These are phyloP conservation scores for Coemansia sp. DNA, from an alignment of 192 early-diverging fungal genomes.

Conservation along the genomic window DNA sequence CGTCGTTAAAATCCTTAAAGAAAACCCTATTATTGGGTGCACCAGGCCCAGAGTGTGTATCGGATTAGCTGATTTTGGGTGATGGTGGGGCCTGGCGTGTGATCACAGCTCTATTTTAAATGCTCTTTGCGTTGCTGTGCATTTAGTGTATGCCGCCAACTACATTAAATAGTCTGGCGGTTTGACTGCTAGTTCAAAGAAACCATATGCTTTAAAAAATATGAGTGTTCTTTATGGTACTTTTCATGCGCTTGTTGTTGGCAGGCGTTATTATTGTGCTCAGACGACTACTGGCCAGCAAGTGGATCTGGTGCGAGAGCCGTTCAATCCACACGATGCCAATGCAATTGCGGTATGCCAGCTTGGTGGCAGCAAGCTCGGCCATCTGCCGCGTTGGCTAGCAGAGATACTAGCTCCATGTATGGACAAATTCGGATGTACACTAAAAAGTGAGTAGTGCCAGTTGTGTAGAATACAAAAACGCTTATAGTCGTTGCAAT, in stretches of 20 bases:
- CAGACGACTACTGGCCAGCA: constrained; percentile 5
- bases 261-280: constrained; percentile 26
- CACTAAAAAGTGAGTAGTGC: constrained; percentile 3
- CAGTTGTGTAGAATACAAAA: neutral
- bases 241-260: constrained; percentile 34
- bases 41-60: neutral
- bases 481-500: neutral
- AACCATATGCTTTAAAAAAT: neutral
- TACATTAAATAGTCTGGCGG: no score
- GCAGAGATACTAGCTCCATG: constrained; percentile 40
- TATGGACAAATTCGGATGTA: constrained; percentile 20
- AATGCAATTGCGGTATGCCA: constrained; percentile 30
- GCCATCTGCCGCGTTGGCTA: constrained; percentile 41
- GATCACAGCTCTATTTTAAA: neutral
- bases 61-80: neutral
- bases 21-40: no score
- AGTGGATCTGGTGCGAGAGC: constrained; percentile 16
- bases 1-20: constrained; percentile 34
- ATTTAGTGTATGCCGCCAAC: no score
- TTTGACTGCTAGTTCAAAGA: no score
- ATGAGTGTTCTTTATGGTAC: constrained; percentile 5
- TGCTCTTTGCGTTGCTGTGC: no score
- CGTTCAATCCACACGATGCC: constrained; percentile 18
- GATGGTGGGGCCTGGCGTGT: constrained; percentile 9
- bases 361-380: constrained; percentile 9